Evolutionary conservation across 169 alveolate species (phyloP), one percentile per base, ranked within the genome.

Genomic region (Plasmodium vivax): DNA sequence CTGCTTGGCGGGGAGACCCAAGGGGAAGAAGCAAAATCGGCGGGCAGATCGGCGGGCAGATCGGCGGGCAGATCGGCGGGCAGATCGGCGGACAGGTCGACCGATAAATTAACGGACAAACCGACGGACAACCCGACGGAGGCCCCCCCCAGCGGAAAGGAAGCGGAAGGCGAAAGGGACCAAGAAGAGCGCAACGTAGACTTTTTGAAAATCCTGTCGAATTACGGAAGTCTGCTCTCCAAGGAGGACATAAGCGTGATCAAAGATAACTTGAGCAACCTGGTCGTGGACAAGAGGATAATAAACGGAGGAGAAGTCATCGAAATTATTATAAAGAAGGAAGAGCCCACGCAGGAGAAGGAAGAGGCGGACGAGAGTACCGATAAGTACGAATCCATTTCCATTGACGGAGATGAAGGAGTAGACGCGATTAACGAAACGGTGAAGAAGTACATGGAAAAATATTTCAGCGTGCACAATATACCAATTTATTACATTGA

Each of bases 401-500:
- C 74, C 83, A 90, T 90, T 58, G 90, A 90, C 62, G 80, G 85
- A 2, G 77, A 43, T 58, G 72, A 90, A 45, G 83, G 79, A 3
- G 34, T 43, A 14, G 58, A 62, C 0, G 54, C 56, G 2, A 82
- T 92, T 54, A 92, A 82, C 62, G 95, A 83, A 23, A 82, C 92
- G 30, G 85, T 82, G 30, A 72, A 56, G n/a, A 73, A 82, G 34
- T 92, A 92, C 77, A 82, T 92, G 71, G 87, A 92, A 36, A 72
- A 92, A 82, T 62, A 81, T 92, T 82, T 82, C 45, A 82, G 81
- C 27, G 82, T 79, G 4, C 92, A 83, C 19, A 82, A 92, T 82
- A 72, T 92, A 38, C 92, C 92, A 0, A 92, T 92, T 47, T 47
- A 92, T 43, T 92, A 82, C 47, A 32, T 77, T 4, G 92, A 81